phyloP scores from a whole-genome alignment of 2,329 filamentous ascomycete genomes.

The Anthostomella pinea region DNA sequence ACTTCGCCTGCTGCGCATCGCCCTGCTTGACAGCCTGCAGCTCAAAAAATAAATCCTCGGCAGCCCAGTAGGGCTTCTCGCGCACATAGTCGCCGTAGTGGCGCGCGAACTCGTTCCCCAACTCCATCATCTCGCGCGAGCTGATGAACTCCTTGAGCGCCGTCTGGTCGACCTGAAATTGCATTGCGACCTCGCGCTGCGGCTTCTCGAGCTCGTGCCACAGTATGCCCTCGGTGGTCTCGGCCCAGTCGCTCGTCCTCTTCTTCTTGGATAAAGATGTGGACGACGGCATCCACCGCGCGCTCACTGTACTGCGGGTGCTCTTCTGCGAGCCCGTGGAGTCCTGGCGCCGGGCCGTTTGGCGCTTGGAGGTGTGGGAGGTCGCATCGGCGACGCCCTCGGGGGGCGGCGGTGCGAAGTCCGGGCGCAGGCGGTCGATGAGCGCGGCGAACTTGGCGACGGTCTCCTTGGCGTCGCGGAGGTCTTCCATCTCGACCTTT shows the following conservation, averaged over 20 bases:
- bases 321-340: constrained; percentile 15
- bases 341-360: constrained; percentile 17
- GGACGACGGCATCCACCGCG: constrained; percentile 6
- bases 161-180: constrained; percentile 20
- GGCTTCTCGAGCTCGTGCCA: constrained; percentile 22
- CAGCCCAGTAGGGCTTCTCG: constrained; percentile 22
- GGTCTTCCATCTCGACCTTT: constrained; percentile 22
- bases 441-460: constrained; percentile 20
- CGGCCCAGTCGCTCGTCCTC: constrained; percentile 24
- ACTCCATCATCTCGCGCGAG: constrained; percentile 23
- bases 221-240: constrained; percentile 19
- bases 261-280: constrained; percentile 15
- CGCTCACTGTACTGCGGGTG: constrained; percentile 6
- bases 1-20: constrained; percentile 14
- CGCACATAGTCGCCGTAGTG: constrained; percentile 11
- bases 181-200: constrained; percentile 17
- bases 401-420: constrained; percentile 2
- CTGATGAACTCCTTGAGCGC: constrained; percentile 27
- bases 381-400: constrained; percentile 4
- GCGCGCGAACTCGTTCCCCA: constrained; percentile 24
- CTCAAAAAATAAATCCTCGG: constrained; percentile 28
- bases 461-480: constrained; percentile 23
- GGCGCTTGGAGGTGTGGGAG: too few relatives aligned
- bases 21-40: constrained; percentile 28
- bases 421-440: constrained; percentile 20